These are phyloP conservation scores for Dothideomycetes sp. DNA, from an alignment of 2,329 filamentous ascomycete species.

Conservation along the genomic window DNA sequence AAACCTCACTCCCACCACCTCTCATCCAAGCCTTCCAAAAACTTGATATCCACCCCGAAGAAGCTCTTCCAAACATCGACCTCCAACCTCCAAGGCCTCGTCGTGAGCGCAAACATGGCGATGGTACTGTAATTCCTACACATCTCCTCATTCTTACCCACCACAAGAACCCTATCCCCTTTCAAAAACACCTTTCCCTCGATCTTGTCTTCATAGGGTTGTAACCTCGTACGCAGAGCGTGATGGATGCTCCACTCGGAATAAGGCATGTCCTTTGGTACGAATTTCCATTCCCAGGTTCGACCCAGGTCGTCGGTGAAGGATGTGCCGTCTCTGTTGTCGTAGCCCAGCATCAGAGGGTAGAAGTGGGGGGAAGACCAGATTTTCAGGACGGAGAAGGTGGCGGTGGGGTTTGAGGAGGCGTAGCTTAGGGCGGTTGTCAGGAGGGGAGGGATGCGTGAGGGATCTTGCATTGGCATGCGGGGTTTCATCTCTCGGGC, in stretches of 20 bases:
- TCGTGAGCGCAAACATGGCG: slow-evolving; percentile 39
- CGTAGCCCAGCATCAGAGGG: slow-evolving; percentile 36
- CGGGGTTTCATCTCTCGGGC: slow-evolving; percentile 20
- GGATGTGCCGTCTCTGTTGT: slow-evolving; percentile 27
- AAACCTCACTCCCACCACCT: slow-evolving; percentile 29
- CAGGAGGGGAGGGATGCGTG: slow-evolving; percentile 27
- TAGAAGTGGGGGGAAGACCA: slow-evolving; percentile 44
- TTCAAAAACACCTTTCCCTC: slow-evolving; percentile 32
- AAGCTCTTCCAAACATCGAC: slow-evolving; percentile 45
- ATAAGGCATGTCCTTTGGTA: slow-evolving; percentile 39
- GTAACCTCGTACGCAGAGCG: slow-evolving; percentile 25
- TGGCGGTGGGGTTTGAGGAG: slow-evolving; percentile 19
- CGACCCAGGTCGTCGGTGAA: slow-evolving; percentile 38
- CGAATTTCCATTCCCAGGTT: slow-evolving; percentile 41
- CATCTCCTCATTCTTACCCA: slow-evolving; percentile 37
- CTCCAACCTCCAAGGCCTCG: slow-evolving; percentile 41
- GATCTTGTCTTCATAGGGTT: slow-evolving; percentile 26
- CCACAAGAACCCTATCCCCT: slow-evolving; percentile 38
- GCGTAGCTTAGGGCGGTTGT: slow-evolving; percentile 26
- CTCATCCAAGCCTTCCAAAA: slow-evolving; percentile 35
- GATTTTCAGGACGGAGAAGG: slow-evolving; percentile 37
- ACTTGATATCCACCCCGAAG: slow-evolving; percentile 37
- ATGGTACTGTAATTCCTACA: slow-evolving; percentile 31
- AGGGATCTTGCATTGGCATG: slow-evolving; percentile 26
- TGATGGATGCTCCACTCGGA: slow-evolving; percentile 38